Percentiles rank a stretch among this genome's conserved stretches.
Evolutionary conservation across 1,284 basidiomycete genomes (phyloP).

Genomic region (Bondarzewia mesenterica): DNA sequence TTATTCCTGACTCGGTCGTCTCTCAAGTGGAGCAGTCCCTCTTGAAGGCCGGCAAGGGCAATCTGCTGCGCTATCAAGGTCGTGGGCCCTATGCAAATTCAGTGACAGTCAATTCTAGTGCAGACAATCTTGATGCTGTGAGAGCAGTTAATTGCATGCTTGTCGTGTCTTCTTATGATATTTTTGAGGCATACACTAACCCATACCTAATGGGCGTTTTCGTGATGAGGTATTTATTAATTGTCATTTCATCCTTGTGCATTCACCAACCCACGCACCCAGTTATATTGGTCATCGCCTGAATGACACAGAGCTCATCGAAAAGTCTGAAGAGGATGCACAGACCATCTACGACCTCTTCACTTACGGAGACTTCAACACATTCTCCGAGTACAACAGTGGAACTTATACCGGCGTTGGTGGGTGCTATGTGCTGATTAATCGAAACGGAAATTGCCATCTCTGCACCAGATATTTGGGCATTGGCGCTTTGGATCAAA

Average conservation of each 20-base stretch:
- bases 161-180: not conserved
- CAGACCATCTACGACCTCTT: not conserved
- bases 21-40: not conserved
- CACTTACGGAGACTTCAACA: not conserved
- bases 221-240: not conserved
- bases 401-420: not conserved
- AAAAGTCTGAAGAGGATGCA: not conserved
- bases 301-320: not conserved
- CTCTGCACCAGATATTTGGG: not conserved
- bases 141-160: not conserved
- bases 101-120: not conserved
- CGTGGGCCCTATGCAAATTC: not conserved
- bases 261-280: not conserved
- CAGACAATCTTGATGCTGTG: not conserved
- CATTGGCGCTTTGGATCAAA: not conserved
- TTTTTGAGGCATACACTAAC: not conserved
- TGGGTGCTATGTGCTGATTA: not conserved
- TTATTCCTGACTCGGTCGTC: not conserved
- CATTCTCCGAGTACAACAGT: not conserved
- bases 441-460: not conserved
- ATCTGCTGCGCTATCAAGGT: not conserved
- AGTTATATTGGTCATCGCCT: not conserved
- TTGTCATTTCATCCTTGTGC: not conserved
- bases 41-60: not conserved
- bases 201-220: not conserved